phyloP scores from a whole-genome alignment of 495 filamentous ascomycete genomes.

The Penicillium tannophilum region DNA sequence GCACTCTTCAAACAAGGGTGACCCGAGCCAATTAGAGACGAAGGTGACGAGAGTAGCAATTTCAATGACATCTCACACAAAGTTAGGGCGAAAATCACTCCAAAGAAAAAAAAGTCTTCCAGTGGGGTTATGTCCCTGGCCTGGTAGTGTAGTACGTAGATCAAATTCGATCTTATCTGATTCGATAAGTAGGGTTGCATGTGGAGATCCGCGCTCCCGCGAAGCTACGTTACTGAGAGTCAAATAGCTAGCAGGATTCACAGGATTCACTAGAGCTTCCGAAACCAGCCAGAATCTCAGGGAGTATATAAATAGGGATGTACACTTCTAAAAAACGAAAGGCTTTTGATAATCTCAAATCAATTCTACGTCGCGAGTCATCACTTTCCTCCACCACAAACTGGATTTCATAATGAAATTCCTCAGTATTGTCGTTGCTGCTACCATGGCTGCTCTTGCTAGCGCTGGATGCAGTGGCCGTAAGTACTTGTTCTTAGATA shows the following conservation, averaged over 20 bases:
- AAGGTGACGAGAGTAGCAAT: too few species aligned
- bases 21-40: too few species aligned
- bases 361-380: background rate
- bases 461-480: background rate
- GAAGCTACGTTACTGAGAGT: background rate
- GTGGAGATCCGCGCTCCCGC: background rate
- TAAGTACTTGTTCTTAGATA: background rate
- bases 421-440: background rate
- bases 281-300: background rate
- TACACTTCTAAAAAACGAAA: background rate
- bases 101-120: too few species aligned
- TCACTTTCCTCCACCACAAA: background rate
- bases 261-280: background rate
- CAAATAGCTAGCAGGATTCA: background rate
- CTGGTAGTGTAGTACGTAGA: background rate
- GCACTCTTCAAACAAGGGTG: too few species aligned
- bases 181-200: background rate
- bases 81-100: too few species aligned
- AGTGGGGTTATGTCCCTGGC: too few species aligned
- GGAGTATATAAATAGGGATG: background rate
- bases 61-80: too few species aligned
- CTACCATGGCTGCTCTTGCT: slow-evolving; percentile 1
- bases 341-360: background rate
- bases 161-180: slow-evolving; percentile 5
- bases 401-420: background rate